Conservation (phyloP, 352 stramenopile species). For the Thraustochytrium striatum region DNA sequence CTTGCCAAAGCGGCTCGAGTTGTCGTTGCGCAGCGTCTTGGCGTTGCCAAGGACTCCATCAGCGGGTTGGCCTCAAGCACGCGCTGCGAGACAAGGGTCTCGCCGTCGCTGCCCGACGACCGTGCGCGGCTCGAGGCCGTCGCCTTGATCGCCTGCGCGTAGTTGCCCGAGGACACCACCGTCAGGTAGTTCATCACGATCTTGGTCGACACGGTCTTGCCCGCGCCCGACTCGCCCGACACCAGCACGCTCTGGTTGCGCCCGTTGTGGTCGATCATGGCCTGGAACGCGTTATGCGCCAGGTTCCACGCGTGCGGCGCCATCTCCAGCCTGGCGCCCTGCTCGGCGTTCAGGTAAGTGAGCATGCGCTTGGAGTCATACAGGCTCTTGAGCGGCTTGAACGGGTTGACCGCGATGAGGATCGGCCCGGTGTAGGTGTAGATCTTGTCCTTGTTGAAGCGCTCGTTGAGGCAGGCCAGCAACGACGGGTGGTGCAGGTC, state of each 20-base stretch:
- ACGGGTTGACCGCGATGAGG: conserved; percentile 68
- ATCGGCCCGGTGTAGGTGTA: conserved; percentile 74
- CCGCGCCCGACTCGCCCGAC: conserved; percentile 83
- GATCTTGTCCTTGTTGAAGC: conserved; percentile 86
- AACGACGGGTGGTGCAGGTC: conserved; percentile 49
- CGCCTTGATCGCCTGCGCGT: not conserved
- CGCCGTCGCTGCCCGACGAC: not conserved
- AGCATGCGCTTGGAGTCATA: conserved; percentile 51
- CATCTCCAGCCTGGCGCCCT: conserved; percentile 57
- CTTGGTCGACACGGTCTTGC: conserved; percentile 95
- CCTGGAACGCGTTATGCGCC: conserved; percentile 77
- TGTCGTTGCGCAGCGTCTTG: conserved; percentile 93
- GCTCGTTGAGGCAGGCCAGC: conserved; percentile 51
- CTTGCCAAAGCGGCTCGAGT: conserved; percentile 91
- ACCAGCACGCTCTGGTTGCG: conserved; percentile 85
- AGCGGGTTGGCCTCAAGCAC: conserved; percentile 96
- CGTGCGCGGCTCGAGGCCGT: conserved; percentile 24
- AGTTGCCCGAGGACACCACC: conserved; percentile 61
- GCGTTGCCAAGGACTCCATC: conserved; percentile 96
- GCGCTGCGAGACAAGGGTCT: conserved; percentile 53
- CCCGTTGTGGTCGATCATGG: conserved; percentile 63
- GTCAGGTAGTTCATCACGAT: conserved; percentile 90
- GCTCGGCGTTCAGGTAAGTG: conserved; percentile 57
- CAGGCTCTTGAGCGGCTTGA: conserved; percentile 56
- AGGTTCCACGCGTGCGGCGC: conserved; percentile 82